Conservation (phyloP, 73 alveolate species). For the Effrenium voratum region DNA sequence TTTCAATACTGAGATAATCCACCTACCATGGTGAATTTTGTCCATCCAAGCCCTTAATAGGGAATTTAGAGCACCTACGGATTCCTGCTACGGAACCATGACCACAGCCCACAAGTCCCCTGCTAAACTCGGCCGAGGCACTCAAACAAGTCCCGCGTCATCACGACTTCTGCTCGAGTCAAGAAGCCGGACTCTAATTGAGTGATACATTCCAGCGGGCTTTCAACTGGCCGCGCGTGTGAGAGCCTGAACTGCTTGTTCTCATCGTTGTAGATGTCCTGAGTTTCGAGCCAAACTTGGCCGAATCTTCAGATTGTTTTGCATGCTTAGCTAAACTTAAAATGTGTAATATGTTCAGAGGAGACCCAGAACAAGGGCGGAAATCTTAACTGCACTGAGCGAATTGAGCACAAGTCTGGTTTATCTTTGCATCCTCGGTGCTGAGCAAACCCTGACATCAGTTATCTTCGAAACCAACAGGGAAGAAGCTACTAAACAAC, state of each 20-base stretch:
- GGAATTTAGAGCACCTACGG: background rate
- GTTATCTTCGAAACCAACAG: too few species aligned
- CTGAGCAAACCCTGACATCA: too few species aligned
- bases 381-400: too few species aligned
- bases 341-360: background rate
- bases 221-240: background rate
- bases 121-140: background rate
- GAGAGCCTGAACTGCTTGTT: conserved; percentile 38
- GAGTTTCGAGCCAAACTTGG: background rate
- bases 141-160: background rate
- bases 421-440: too few species aligned
- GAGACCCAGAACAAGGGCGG: background rate
- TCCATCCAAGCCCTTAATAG: background rate
- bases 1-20: background rate
- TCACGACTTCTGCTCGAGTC: background rate
- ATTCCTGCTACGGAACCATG: background rate
- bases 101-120: background rate
- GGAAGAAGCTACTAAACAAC: too few species aligned
- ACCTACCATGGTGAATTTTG: background rate
- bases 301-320: too few species aligned
- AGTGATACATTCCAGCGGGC: background rate
- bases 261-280: conserved; percentile 39
- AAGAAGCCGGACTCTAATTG: background rate
- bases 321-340: background rate
- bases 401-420: too few species aligned